These are phyloP conservation scores for Hypericum perforatum DNA, from an alignment of 345 rosid species.

Conservation along the genomic window DNA sequence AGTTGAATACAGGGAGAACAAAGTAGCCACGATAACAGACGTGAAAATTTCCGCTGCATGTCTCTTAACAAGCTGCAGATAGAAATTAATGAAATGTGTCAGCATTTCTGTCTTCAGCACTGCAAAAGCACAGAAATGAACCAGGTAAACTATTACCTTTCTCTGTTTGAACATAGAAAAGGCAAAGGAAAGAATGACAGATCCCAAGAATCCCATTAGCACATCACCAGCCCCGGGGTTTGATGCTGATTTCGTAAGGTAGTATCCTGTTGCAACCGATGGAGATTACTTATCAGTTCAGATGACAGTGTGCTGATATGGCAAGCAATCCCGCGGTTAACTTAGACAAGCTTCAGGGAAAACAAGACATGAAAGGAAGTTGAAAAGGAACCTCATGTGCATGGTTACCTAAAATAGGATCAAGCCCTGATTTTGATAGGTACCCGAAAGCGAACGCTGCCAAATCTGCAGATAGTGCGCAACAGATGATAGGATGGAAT, in stretches of 20 bases:
- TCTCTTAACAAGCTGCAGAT: slow-evolving; percentile 78
- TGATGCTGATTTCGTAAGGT: slow-evolving; percentile 64
- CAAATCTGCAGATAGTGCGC: slow-evolving; percentile 70
- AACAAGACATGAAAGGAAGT: no score
- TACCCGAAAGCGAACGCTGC: slow-evolving; percentile 79
- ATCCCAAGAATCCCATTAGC: slow-evolving; percentile 88
- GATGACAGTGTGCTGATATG: no score
- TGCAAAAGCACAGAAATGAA: neutral
- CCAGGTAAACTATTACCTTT: slow-evolving; percentile 35
- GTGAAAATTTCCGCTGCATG: slow-evolving; percentile 94
- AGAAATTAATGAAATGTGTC: slow-evolving; percentile 1
- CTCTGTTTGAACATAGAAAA: slow-evolving; percentile 96
- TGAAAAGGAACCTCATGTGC: no score
- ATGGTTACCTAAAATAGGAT: slow-evolving; percentile 68
- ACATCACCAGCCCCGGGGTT: slow-evolving; percentile 97
- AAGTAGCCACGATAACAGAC: slow-evolving; percentile 61
- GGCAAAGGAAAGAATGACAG: slow-evolving; percentile 88
- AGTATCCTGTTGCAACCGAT: slow-evolving; percentile 42
- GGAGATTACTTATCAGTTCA: slow-evolving; percentile 4
- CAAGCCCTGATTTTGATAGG: slow-evolving; percentile 64
- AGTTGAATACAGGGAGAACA: slow-evolving; percentile 90
- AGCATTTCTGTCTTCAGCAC: neutral
- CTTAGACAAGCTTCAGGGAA: no score
- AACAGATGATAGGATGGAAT: slow-evolving; percentile 84
- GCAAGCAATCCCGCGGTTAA: no score